Evolutionary conservation across 148 eudicot species (phyloP), one percentile per base, ranked within the genome.

Genomic region (Dianthus caryophyllus): DNA sequence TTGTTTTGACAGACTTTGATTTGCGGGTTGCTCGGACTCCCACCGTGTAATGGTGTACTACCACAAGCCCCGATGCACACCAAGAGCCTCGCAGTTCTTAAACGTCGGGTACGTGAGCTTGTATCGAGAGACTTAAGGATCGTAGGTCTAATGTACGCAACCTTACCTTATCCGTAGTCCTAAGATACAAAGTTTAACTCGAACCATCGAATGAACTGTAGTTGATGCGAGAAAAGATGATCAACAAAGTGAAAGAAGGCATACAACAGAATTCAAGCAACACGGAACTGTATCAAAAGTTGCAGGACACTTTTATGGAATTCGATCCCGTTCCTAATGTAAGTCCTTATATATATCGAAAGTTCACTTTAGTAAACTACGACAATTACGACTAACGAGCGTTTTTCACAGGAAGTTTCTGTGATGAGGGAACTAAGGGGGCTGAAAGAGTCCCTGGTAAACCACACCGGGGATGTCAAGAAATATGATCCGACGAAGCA

Each of bases 51-150:
- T 61, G 97, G 97, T 29, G 94, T 90, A 47, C 83, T 90, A 48
- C 97, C 97, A 25, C 97, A 90, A 69, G 85, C 94, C 60, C 97
- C 97, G 13, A 90, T 90, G 95, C 97, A 90, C 70, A 90, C 97
- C 0, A 83, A 84, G 78, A 90, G 91, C 74, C 91, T 90, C 74
- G 90, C 97, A 9, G 85, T 84, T 63, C 84, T 90, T 26, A 85
- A 75, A 76, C 86, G 79, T 73, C 97, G 84, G 87, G 96, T 86
- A 63, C 38, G 83, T 73, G 27, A 52, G n/a, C 25, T 20, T 60
- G 25, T 41, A 46, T 25, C 41, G 16, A 18, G 25, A 5, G 27
- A 17, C 44, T 44, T 60, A 24, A 46, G 24, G 36, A 25, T 33
- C 9, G 27, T 20, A 55, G 15, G n/a, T n/a, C n/a, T n/a, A n/a